Evolutionary conservation across 257 asterid species (phyloP).

Genomic region (Ilex aquifolium): DNA sequence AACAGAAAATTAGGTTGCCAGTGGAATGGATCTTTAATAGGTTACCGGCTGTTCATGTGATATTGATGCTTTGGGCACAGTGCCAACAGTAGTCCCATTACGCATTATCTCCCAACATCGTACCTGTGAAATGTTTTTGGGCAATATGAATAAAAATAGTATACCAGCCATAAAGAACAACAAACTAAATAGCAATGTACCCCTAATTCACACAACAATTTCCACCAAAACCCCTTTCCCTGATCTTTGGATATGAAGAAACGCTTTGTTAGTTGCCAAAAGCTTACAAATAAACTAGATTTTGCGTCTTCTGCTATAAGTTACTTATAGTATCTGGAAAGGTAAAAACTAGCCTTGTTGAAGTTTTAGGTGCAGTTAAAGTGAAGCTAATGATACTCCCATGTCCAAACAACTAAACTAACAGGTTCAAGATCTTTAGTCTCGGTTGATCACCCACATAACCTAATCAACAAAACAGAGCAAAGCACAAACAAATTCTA

Average conservation of each 20-base stretch:
- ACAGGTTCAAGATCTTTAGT: not conserved
- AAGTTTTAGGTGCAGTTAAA: not conserved
- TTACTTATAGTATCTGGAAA: not conserved
- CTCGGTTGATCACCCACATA: not conserved
- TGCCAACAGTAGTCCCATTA: slow-evolving; percentile 47
- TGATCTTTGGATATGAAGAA: not conserved
- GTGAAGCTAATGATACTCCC: not conserved
- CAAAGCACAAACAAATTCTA: not conserved
- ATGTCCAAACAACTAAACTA: not conserved
- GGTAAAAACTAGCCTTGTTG: not conserved
- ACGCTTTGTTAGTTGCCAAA: not conserved
- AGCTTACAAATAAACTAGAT: not conserved
- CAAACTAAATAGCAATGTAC: not conserved
- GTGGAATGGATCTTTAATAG: not conserved
- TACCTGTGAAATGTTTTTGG: slow-evolving; percentile 41
- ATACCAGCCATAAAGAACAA: not conserved
- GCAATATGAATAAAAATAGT: not conserved
- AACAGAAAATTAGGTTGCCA: not conserved
- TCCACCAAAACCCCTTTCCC: not conserved
- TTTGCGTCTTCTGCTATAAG: not conserved
- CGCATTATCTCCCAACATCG: slow-evolving; percentile 89
- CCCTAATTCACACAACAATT: not conserved
- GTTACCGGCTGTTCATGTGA: slow-evolving; percentile 87
- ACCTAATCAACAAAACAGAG: not conserved
- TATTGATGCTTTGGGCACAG: slow-evolving; percentile 75